Conservation (phyloP, 23 red algal species). For the Pyropia yezoensis region DNA sequence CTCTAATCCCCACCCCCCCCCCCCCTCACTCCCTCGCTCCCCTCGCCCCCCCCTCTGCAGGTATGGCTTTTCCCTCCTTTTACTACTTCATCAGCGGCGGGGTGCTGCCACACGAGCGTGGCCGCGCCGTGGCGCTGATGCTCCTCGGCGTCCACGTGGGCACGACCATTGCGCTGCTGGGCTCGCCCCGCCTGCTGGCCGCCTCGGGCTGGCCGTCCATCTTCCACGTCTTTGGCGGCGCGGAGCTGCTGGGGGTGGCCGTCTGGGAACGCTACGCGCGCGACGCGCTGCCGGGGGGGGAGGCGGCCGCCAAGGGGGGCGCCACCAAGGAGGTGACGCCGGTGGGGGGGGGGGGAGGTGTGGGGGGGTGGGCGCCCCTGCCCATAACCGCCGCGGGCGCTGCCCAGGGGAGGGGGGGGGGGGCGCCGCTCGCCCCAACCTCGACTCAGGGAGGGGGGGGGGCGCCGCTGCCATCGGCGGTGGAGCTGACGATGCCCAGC, state of each 20-base stretch:
- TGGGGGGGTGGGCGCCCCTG: too few relatives aligned
- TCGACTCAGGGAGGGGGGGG: too few relatives aligned
- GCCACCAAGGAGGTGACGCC: background rate
- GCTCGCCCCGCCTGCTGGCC: constrained; percentile 32
- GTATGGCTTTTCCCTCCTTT: constrained; percentile 44
- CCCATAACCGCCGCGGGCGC: background rate
- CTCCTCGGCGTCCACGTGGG: constrained; percentile 44
- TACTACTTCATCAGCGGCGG: constrained; percentile 51
- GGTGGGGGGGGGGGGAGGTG: background rate
- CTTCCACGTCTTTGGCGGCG: constrained; percentile 38
- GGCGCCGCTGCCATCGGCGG: too few relatives aligned
- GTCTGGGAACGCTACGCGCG: constrained; percentile 26
- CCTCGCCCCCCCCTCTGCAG: too few relatives aligned
- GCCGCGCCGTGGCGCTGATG: constrained; percentile 20
- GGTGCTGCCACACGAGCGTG: constrained; percentile 40
- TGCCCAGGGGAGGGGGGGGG: background rate
- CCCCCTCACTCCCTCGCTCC: too few relatives aligned
- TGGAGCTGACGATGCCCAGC: too few relatives aligned
- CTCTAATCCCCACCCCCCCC: too few relatives aligned
- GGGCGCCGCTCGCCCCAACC: background rate
- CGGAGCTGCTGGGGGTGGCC: constrained; percentile 30
- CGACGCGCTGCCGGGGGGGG: constrained; percentile 11
- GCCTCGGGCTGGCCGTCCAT: constrained; percentile 27
- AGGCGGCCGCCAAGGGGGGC: background rate
- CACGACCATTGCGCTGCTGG: constrained; percentile 41